Evolutionary conservation across 257 asterid genomes (phyloP).

Genomic region (Voacanga thouarsii): DNA sequence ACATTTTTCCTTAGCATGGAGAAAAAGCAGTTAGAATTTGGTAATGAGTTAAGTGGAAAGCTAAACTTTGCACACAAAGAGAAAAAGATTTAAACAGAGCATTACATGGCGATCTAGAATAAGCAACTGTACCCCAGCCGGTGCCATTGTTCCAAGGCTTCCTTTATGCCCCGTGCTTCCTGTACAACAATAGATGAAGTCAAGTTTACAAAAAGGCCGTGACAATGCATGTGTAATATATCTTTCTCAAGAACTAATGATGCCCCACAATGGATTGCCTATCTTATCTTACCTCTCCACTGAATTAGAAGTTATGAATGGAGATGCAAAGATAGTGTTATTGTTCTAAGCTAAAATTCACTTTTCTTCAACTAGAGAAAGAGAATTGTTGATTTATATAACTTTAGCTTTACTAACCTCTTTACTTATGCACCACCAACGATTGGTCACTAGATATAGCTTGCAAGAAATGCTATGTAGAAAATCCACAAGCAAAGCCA

Average conservation of each 20-base stretch:
- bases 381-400: conserved; percentile 5
- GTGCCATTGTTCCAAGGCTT: conserved; percentile 40
- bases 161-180: conserved; percentile 30
- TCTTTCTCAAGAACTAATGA: background rate
- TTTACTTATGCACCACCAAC: background rate
- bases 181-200: conserved; percentile 21
- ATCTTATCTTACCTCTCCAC: conserved; percentile 5
- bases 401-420: background rate
- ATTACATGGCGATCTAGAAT: conserved; percentile 60
- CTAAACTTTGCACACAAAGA: background rate
- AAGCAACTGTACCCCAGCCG: conserved; percentile 37
- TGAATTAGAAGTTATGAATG: background rate
- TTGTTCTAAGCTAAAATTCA: background rate
- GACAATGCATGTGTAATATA: background rate
- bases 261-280: background rate
- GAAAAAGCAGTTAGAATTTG: background rate
- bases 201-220: conserved; percentile 13
- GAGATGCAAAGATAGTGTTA: background rate
- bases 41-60: background rate
- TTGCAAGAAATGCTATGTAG: conserved; percentile 11
- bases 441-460: background rate
- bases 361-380: background rate
- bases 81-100: background rate
- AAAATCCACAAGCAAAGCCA: conserved; percentile 8
- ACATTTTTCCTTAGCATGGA: background rate